Conservation (phyloP, 2,329 filamentous ascomycete species). For the Alternaria arbusti region DNA sequence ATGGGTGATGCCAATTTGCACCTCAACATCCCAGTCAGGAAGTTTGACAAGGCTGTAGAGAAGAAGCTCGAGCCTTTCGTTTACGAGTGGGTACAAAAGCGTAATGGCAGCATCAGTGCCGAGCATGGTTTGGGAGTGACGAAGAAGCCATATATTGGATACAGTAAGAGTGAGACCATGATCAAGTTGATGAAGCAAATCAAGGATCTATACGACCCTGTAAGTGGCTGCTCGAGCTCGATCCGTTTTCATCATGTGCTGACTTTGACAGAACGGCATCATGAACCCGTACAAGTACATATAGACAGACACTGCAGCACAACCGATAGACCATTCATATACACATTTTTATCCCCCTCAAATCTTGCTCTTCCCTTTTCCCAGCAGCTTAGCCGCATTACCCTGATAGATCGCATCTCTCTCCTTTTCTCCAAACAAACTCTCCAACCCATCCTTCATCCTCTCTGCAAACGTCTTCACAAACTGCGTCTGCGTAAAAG, state of each 20-base stretch:
- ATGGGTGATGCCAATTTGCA: conserved; percentile 98
- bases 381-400: conserved; percentile 48
- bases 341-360: too few species aligned
- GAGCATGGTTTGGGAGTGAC: conserved; percentile 93
- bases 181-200: conserved; percentile 92
- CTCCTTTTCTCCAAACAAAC: conserved; percentile 45
- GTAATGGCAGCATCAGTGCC: conserved; percentile 91
- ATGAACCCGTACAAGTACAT: conserved; percentile 99
- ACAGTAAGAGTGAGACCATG: conserved; percentile 88
- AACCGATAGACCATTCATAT: conserved; percentile 5
- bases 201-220: conserved; percentile 92
- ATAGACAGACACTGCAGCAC: conserved; percentile 39
- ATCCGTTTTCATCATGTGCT: conserved; percentile 18
- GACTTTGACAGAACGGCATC: conserved; percentile 77
- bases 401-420: conserved; percentile 47
- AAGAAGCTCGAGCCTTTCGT: conserved; percentile 90
- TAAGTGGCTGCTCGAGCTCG: conserved; percentile 57
- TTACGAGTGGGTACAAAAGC: conserved; percentile 93
- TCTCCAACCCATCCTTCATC: conserved; percentile 52
- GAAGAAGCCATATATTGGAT: conserved; percentile 95
- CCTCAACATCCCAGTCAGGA: conserved; percentile 82
- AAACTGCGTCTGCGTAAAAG: conserved; percentile 53
- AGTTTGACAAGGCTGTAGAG: conserved; percentile 88
- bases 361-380: conserved; percentile 5
- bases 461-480: conserved; percentile 48